Base-by-base conservation (phyloP, 495 filamentous ascomycete species). In the Cetradonia linearis region DNA sequence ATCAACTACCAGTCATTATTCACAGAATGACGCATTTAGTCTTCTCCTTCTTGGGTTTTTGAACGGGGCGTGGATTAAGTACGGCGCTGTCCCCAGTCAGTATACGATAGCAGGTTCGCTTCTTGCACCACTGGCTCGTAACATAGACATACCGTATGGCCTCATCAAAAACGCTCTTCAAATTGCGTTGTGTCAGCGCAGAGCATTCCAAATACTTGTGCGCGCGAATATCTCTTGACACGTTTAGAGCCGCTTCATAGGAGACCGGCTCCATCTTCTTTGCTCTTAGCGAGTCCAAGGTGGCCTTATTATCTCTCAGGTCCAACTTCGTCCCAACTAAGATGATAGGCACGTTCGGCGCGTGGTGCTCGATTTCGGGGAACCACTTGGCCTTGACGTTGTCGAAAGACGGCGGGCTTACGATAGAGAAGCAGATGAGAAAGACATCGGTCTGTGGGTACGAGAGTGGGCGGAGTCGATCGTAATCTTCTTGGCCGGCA, bases 391-490 rank as follows among this genome's bases (percentile, higher is more conserved):
- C 89, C 73, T 88, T 87, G 70, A 98, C 91, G 82, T 96, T 96
- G 70, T 96, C 92, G 69, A 95, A 97, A 31, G 91, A 96, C 27
- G 93, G 87, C 46, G 91, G 92, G 83, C 89, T 95, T 73, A 95
- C 91, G 69, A 96, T 92, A 36, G 91, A 96, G 77, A 98, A 98
- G 76, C 93, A 97, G 68, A 97, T 95, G 49, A 98, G 78, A 74
- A 96, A 97, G 38, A 97, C 93, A 69, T 98, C 91, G 58, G 93
- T 98, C 74, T 96, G 93, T 8, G 93, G 93, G 71, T 98, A 97
- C 23, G 90, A 95, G 53, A 98, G 85, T 62, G 93, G 93, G 66
- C 93, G 83, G 67, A 97, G 83, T 70, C 93, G 83, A 72, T 97
- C 93, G 74, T 98, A 96, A 78, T 95, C 91, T 79, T 98, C 93